Conservation (phyloP, 1,284 basidiomycete species). For the Cryptococcus amylolentus region DNA sequence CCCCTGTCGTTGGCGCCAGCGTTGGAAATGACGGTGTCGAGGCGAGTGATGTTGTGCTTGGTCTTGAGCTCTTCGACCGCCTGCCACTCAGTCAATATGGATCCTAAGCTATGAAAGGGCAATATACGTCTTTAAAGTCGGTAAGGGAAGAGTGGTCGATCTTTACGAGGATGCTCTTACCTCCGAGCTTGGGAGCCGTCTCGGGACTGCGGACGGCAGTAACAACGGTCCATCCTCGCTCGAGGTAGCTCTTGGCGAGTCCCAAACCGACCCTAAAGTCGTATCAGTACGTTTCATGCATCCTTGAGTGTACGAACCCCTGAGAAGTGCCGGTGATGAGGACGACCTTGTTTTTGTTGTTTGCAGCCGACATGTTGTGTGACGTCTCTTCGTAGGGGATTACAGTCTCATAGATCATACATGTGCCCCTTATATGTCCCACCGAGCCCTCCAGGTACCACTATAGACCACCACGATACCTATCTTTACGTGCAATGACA, state of each 20-base stretch:
- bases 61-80: conserved; percentile 15
- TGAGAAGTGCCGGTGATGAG: conserved; percentile 11
- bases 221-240: conserved; percentile 10
- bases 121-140: no score
- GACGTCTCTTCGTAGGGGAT: no score
- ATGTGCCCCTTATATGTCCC: no score
- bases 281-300: conserved; percentile 9
- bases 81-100: background rate
- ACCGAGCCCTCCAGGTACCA: no score
- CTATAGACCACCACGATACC: no score
- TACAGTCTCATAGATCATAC: no score
- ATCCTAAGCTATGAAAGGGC: no score
- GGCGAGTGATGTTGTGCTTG: conserved; percentile 10
- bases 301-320: conserved; percentile 6
- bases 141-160: no score
- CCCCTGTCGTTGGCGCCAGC: conserved; percentile 7
- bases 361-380: background rate
- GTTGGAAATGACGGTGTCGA: conserved; percentile 24
- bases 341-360: background rate
- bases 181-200: conserved; percentile 6
- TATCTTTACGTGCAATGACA: no score
- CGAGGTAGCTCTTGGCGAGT: conserved; percentile 1
- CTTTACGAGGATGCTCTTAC: background rate
- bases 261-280: conserved; percentile 3
- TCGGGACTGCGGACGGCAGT: conserved; percentile 5